phyloP scores from a whole-genome alignment of 805 yeast species.

The Nakazawaea ambrosiae region DNA sequence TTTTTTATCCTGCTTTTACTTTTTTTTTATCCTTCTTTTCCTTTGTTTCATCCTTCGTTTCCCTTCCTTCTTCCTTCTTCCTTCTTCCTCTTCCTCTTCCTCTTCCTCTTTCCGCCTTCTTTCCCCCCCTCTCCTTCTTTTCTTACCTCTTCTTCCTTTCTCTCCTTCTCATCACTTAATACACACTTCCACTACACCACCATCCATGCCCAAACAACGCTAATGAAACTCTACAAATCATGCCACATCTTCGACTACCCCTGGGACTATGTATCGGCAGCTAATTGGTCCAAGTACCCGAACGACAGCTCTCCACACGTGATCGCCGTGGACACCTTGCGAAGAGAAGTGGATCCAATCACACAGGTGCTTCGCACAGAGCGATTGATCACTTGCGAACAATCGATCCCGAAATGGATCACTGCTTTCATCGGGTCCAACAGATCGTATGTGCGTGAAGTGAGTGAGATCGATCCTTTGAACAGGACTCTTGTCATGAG shows the following conservation, averaged over 20 bases:
- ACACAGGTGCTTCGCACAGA: slow-evolving; percentile 65
- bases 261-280: slow-evolving; percentile 93
- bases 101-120: not conserved
- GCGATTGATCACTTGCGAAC: slow-evolving; percentile 82
- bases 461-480: slow-evolving; percentile 72
- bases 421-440: slow-evolving; percentile 61
- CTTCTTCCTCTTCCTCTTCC: not conserved
- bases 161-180: not conserved
- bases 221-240: slow-evolving; percentile 81
- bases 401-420: slow-evolving; percentile 81
- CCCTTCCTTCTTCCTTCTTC: not conserved
- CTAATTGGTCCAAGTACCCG: slow-evolving; percentile 97
- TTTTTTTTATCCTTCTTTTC: not conserved
- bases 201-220: no score
- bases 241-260: slow-evolving; percentile 69
- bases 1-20: no score
- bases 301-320: slow-evolving; percentile 90
- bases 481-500: slow-evolving; percentile 65
- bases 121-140: not conserved
- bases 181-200: no score
- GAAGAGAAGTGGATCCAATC: slow-evolving; percentile 55
- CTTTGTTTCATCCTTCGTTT: not conserved
- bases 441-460: slow-evolving; percentile 78
- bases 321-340: slow-evolving; percentile 81
- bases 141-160: not conserved